phyloP scores from a whole-genome alignment of 2,329 filamentous ascomycete species.

The Cadophora sp. region DNA sequence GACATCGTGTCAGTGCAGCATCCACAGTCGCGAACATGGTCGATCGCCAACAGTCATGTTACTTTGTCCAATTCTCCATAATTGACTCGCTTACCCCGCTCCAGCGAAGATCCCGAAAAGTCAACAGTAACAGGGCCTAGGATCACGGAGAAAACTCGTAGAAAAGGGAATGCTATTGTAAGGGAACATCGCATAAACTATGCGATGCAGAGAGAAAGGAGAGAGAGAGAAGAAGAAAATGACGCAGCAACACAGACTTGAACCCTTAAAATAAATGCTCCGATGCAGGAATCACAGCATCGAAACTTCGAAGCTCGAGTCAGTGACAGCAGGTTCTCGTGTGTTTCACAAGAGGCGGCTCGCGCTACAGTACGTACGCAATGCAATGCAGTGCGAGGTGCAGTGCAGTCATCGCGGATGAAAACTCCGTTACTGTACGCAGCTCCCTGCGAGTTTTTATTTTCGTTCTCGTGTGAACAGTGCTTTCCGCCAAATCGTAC shows the following conservation, averaged over 20 bases:
- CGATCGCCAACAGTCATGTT: conserved; percentile 1
- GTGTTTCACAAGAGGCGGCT: conserved; percentile 4
- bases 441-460: not conserved
- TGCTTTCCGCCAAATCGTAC: not conserved
- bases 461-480: not conserved
- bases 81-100: not conserved
- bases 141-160: conserved; percentile 10
- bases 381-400: not conserved
- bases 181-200: not conserved
- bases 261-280: conserved; percentile 6
- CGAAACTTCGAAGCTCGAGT: not conserved
- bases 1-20: not conserved
- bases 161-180: not conserved
- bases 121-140: conserved; percentile 2
- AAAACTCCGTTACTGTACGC: not conserved
- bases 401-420: not conserved
- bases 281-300: not conserved
- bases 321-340: not conserved
- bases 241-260: not conserved
- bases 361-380: not conserved
- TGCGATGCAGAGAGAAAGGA: not conserved
- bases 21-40: not conserved
- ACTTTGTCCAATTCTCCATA: not conserved
- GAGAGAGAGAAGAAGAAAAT: not conserved
- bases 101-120: not conserved